Evolutionary conservation across 1,284 basidiomycete genomes (phyloP), one percentile per base, ranked within the genome.

Genomic region (Grifola frondosa): DNA sequence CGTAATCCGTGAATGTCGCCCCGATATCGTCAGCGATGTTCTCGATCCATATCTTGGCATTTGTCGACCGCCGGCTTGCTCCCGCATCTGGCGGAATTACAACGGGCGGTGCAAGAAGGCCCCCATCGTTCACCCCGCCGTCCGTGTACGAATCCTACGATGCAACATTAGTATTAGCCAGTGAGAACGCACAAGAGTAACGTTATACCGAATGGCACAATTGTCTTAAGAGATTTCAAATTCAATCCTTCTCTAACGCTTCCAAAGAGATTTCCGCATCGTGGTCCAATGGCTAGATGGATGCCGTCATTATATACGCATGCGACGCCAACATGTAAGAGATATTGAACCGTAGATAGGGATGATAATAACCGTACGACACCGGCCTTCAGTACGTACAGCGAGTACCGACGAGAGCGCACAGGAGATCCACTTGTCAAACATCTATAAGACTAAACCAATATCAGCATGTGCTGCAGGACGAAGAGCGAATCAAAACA

Each of bases 1-100:
- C 72, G 37, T 73, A 75, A 49, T 73, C 71, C 50, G 66, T 69
- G 29, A 74, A 53, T 9, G 44, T 57, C 4, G 65, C 63, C 17
- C 58, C 57, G 19, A 61, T 53, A 30, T 65, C 61, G 22, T 57
- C 56, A 7, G 65, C 63, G 23, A 68, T 50, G 36, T 61, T 50
- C 42, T 68, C 66, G 6, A 61, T 51, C 66, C 66, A 68, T 1
- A 67, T 62, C 21, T 59, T 61, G 13, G 65, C 66, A 40, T 68
- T 62, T 5, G 66, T 65, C 1, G 63, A 63, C 19, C 66, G 47
- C 6, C 65, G 64, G 5, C 65, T 65, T 1, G 65, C 65, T 31
- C 56, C 53, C 6, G 60, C 52, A 34, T 60, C 58, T 1, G 62
- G 62, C 3, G 61, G 61, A 7, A 52, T 52, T 13, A 67, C 43